Percentiles rank a stretch among this genome's conserved stretches.
phyloP scores from a whole-genome alignment of 345 rosid genomes.

The Viola odorata region DNA sequence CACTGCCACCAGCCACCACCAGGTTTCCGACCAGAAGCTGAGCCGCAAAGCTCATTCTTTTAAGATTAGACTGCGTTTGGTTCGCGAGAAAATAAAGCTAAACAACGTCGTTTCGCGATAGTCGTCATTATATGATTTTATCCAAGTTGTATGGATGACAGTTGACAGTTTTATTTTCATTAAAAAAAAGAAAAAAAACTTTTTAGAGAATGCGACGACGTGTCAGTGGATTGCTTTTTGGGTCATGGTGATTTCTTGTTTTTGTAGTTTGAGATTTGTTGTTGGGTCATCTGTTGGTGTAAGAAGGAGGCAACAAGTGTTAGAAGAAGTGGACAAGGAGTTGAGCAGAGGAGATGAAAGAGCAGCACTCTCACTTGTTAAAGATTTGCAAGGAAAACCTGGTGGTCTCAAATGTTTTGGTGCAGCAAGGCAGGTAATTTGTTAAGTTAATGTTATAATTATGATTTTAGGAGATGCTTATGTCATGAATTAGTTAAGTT shows the following conservation, averaged over 20 bases:
- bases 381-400: constrained; percentile 66
- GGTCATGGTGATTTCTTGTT: not conserved
- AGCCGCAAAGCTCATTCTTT: constrained; percentile 16
- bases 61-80: not conserved
- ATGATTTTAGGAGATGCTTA: too few relatives aligned
- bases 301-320: constrained; percentile 37
- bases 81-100: not conserved
- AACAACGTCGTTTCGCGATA: not conserved
- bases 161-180: not conserved
- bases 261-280: constrained; percentile 12
- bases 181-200: too few relatives aligned
- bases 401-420: constrained; percentile 78
- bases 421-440: constrained; percentile 62
- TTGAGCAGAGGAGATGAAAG: constrained; percentile 72
- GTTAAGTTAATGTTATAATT: too few relatives aligned
- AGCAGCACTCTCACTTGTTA: constrained; percentile 64
- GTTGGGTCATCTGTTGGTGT: constrained; percentile 39
- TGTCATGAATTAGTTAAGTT: too few relatives aligned
- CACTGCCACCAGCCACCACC: too few relatives aligned
- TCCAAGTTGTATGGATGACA: constrained; percentile 17
- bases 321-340: constrained; percentile 62
- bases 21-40: not conserved
- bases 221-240: too few relatives aligned
- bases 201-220: too few relatives aligned
- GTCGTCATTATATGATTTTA: not conserved